These are phyloP conservation scores for Phytophthora nicotianae DNA, from an alignment of 352 stramenopile species.

Conservation along the genomic window DNA sequence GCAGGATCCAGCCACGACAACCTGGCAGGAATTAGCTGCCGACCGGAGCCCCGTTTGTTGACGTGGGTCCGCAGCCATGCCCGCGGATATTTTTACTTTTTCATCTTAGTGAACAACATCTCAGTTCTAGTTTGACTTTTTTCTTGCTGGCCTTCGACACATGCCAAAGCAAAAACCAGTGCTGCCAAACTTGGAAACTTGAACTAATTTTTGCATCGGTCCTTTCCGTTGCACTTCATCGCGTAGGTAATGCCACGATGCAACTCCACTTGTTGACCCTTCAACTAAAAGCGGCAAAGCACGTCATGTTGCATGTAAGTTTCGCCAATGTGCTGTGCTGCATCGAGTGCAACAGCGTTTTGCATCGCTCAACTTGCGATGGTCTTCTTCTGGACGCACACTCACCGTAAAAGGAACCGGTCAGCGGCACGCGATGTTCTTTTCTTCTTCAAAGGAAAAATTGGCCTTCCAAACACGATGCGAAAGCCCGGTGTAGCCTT, in stretches of 20 bases:
- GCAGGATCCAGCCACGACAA: not conserved
- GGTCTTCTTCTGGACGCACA: conserved; percentile 8
- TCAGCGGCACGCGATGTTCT: not conserved
- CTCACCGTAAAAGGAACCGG: not conserved
- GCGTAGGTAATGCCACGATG: conserved; percentile 15
- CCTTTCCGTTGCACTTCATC: conserved; percentile 1
- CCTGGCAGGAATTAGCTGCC: conserved; percentile 1
- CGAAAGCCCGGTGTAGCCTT: conserved; percentile 8
- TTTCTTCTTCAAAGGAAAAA: conserved; percentile 15
- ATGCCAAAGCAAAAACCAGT: not conserved
- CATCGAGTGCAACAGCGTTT: conserved; percentile 1
- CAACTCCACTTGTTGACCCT: conserved; percentile 12
- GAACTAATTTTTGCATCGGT: not conserved
- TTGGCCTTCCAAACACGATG: not conserved
- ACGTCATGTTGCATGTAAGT: conserved; percentile 15
- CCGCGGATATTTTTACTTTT: conserved; percentile 1
- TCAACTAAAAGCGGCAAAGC: conserved; percentile 13
- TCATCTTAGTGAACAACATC: conserved; percentile 6
- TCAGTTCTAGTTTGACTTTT: conserved; percentile 19
- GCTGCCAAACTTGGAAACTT: not conserved
- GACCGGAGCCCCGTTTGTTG: conserved; percentile 3
- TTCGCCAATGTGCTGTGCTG: conserved; percentile 14
- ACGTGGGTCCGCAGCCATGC: conserved; percentile 3
- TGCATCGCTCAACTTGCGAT: conserved; percentile 13
- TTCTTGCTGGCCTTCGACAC: conserved; percentile 12